A percentile compares a stretch with the other conserved stretches of the same genome.
These are phyloP conservation scores for Boletus rex-veris DNA, from an alignment of 768 basidiomycete genomes.

Conservation along the genomic window DNA sequence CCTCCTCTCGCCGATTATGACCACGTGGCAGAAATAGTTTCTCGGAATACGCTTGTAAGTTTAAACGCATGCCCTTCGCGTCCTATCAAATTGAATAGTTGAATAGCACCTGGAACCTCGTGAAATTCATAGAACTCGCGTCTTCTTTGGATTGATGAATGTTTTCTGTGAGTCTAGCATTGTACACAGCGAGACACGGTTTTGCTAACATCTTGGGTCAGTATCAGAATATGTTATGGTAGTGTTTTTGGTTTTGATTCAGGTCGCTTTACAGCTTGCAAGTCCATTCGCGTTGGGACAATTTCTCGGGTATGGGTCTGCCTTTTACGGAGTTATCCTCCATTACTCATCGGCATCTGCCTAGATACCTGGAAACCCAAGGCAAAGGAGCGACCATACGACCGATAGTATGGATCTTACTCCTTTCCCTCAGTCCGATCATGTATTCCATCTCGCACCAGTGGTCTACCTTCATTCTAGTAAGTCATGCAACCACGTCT, in stretches of 20 bases:
- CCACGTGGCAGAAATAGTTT: conserved; percentile 29
- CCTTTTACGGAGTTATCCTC: neutral
- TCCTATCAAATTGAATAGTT: neutral
- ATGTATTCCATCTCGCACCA: conserved; percentile 44
- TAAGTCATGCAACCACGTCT: neutral
- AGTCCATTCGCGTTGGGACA: conserved; percentile 8
- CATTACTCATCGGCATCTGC: neutral
- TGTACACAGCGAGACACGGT: neutral
- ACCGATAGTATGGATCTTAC: conserved; percentile 69
- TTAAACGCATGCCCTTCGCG: neutral
- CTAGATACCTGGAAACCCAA: conserved; percentile 54
- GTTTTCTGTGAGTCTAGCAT: conserved; percentile 3
- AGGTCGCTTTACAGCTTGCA: neutral
- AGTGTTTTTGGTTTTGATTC: neutral
- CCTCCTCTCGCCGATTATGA: conserved; percentile 53
- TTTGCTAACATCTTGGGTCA: neutral
- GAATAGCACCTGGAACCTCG: neutral
- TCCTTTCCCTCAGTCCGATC: conserved; percentile 47
- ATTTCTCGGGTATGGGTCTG: conserved; percentile 3
- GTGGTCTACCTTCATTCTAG: conserved; percentile 44
- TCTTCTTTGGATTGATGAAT: conserved; percentile 3
- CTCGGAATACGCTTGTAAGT: conserved; percentile 31
- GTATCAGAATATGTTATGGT: conserved; percentile 1
- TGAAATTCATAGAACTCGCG: neutral
- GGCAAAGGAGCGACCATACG: conserved; percentile 46